These are phyloP conservation scores for Boletus insuetus DNA, from an alignment of 768 basidiomycete genomes.

Conservation along the genomic window DNA sequence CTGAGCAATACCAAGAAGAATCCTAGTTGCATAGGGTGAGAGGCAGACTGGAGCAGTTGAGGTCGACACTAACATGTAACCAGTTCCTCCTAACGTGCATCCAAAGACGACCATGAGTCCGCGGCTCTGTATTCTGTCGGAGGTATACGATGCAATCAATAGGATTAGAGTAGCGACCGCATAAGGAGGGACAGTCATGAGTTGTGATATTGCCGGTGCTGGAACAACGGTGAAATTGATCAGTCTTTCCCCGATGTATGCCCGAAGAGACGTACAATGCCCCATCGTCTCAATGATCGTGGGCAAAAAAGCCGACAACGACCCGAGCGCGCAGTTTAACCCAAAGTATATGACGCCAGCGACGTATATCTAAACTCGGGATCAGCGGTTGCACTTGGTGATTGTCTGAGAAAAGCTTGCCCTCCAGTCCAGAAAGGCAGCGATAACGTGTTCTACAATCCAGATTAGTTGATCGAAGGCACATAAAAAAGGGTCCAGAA, in stretches of 20 bases:
- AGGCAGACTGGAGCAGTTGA: neutral
- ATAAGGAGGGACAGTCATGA: constrained; percentile 56
- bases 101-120: constrained; percentile 35
- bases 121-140: constrained; percentile 44
- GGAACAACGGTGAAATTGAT: neutral
- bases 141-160: constrained; percentile 35
- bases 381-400: constrained; percentile 4
- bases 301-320: constrained; percentile 52
- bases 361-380: constrained; percentile 34
- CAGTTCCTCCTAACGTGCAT: constrained; percentile 37
- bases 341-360: constrained; percentile 51
- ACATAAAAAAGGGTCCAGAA: neutral
- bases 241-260: neutral
- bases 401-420: constrained; percentile 12
- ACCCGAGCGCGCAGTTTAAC: constrained; percentile 46
- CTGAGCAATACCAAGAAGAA: constrained; percentile 35
- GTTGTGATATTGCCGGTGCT: constrained; percentile 46
- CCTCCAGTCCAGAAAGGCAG: constrained; percentile 49
- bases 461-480: neutral
- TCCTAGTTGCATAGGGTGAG: constrained; percentile 9
- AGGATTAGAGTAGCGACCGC: constrained; percentile 41
- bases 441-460: constrained; percentile 37
- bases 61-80: constrained; percentile 37
- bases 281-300: constrained; percentile 54
- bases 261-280: constrained; percentile 33